Conservation (phyloP, 495 filamentous ascomycete species). For the Achaetomiella virescens region DNA sequence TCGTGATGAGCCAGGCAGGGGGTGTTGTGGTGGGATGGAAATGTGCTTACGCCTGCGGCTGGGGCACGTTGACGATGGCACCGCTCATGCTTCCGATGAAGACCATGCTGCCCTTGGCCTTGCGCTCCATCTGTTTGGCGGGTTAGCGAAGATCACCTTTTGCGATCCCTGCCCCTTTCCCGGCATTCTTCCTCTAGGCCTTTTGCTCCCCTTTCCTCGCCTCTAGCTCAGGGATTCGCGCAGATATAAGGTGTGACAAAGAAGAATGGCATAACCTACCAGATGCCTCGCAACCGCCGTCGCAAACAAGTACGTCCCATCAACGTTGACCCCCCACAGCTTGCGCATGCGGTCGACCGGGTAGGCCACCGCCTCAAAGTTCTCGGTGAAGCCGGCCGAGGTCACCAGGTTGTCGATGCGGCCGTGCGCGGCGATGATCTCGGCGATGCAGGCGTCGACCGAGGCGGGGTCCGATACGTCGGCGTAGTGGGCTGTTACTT, state of each 20-base stretch:
- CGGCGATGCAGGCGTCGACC: slow-evolving; percentile 62
- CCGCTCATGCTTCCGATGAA: slow-evolving; percentile 96
- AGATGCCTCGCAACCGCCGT: slow-evolving; percentile 80
- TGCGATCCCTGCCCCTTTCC: background rate
- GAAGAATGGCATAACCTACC: slow-evolving; percentile 12
- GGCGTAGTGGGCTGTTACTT: slow-evolving; percentile 80
- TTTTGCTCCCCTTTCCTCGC: background rate
- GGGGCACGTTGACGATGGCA: slow-evolving; percentile 85
- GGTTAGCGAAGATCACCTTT: background rate
- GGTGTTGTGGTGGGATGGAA: background rate
- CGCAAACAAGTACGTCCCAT: slow-evolving; percentile 89
- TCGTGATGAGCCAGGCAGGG: background rate
- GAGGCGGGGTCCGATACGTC: slow-evolving; percentile 77
- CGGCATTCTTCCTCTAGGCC: too few relatives aligned
- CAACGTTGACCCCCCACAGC: slow-evolving; percentile 89
- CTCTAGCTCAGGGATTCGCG: background rate
- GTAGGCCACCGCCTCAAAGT: slow-evolving; percentile 84
- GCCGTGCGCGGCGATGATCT: slow-evolving; percentile 63
- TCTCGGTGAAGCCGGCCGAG: slow-evolving; percentile 93
- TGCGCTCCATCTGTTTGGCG: slow-evolving; percentile 56
- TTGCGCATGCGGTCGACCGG: slow-evolving; percentile 83
- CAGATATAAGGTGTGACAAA: too few relatives aligned
- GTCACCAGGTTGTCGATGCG: slow-evolving; percentile 89
- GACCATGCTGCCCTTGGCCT: slow-evolving; percentile 75
- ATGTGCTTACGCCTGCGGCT: slow-evolving; percentile 70